A percentile compares a stretch with the other conserved stretches of the same genome.
These are phyloP conservation scores for Trichosphaerium sp. DNA, from an alignment of 78 protist species.

Conservation along the genomic window DNA sequence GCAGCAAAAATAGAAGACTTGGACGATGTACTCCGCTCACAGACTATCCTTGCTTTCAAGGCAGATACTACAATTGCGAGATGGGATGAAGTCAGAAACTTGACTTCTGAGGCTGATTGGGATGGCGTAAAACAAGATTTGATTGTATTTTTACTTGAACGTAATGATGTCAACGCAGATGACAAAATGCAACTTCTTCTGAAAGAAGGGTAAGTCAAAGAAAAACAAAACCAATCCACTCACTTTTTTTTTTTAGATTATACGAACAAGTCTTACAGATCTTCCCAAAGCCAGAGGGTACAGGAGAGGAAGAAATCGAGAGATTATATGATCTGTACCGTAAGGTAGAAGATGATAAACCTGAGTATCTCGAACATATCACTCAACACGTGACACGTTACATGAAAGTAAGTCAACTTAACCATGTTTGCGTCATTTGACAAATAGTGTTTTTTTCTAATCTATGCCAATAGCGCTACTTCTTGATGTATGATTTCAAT, in stretches of 20 bases:
- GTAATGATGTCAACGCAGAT: conserved; percentile 24
- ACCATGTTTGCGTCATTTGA: conserved; percentile 7
- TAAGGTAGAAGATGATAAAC: neutral
- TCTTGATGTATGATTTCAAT: neutral
- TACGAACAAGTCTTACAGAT: conserved; percentile 35
- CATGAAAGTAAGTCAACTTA: conserved; percentile 15
- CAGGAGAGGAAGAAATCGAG: neutral
- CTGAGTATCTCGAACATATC: neutral
- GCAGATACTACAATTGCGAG: conserved; percentile 18
- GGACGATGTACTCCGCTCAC: conserved; percentile 34
- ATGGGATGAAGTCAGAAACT: conserved; percentile 45
- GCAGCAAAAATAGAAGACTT: conserved; percentile 28
- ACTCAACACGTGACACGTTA: conserved; percentile 26
- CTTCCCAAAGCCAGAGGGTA: conserved; percentile 37
- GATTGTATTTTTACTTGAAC: conserved; percentile 27
- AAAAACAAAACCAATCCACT: no score
- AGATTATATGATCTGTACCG: neutral
- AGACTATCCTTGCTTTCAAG: conserved; percentile 29
- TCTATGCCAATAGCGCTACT: no score
- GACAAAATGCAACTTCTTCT: conserved; percentile 29
- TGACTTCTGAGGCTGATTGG: conserved; percentile 42
- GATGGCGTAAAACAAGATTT: conserved; percentile 24
- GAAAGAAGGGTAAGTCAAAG: no score
- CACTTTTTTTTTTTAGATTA: no score
- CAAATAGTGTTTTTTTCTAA: neutral